These are phyloP conservation scores for Cercospora janseana DNA, from an alignment of 2,329 filamentous ascomycete species.

Conservation along the genomic window DNA sequence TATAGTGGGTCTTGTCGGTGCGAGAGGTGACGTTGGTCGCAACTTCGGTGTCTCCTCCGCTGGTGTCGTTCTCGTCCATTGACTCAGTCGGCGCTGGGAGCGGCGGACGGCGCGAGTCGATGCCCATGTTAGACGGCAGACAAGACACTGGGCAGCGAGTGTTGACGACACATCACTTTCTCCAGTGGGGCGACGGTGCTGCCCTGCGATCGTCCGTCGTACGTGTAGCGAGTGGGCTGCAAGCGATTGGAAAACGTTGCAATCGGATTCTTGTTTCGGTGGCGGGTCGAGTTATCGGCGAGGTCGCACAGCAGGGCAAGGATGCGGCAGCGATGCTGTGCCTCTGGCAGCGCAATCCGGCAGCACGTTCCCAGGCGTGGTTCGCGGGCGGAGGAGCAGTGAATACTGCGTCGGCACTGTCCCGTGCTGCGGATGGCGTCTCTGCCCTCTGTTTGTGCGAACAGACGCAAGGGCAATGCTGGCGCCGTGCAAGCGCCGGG, in stretches of 20 bases:
- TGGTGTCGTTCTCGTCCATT: conserved; percentile 52
- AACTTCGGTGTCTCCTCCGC: conserved; percentile 51
- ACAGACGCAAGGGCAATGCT: no score
- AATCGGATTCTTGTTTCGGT: conserved; percentile 8
- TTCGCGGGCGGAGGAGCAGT: not conserved
- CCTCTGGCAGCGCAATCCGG: not conserved
- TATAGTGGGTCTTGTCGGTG: conserved; percentile 71
- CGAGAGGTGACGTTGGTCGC: conserved; percentile 67
- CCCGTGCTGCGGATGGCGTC: not conserved
- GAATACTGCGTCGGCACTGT: not conserved
- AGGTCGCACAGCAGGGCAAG: conserved; percentile 11
- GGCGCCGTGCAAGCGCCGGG: no score
- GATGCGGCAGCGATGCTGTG: conserved; percentile 11
- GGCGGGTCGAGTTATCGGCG: conserved; percentile 7
- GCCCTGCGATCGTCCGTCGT: conserved; percentile 11
- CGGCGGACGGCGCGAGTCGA: conserved; percentile 47
- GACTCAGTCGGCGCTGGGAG: conserved; percentile 76
- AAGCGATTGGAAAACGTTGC: conserved; percentile 7
- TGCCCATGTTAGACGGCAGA: conserved; percentile 21
- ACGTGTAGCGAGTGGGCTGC: conserved; percentile 1
- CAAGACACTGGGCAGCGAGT: conserved; percentile 7
- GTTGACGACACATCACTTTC: conserved; percentile 15
- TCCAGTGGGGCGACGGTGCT: conserved; percentile 9
- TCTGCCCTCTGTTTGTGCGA: no score
- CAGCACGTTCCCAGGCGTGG: not conserved